A percentile compares a stretch with the other conserved stretches of the same genome.
Evolutionary conservation across 352 stramenopile genomes (phyloP).

Genomic region (Pseudoperonospora humuli): DNA sequence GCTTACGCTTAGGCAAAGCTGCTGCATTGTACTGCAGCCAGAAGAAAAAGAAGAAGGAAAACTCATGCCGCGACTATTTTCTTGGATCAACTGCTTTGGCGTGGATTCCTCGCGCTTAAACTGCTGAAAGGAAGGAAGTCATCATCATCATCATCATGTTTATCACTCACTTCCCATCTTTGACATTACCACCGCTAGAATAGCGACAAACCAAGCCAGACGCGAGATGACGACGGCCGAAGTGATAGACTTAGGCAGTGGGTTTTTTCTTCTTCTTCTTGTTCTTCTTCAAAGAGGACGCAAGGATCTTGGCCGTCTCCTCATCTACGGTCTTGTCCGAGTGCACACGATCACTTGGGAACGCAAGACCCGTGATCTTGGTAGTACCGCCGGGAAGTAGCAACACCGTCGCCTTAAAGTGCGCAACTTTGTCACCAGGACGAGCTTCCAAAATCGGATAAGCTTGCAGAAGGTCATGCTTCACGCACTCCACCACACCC

Average conservation of each 20-base stretch:
- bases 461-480: constrained; percentile 94
- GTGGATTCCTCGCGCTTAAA: constrained; percentile 13
- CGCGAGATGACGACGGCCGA: background rate
- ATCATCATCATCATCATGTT: constrained; percentile 14
- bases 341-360: constrained; percentile 86
- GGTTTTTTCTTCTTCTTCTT: constrained; percentile 92
- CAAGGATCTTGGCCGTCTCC: constrained; percentile 86
- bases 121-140: constrained; percentile 18
- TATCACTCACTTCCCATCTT: background rate
- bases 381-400: constrained; percentile 93
- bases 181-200: too few relatives aligned
- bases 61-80: constrained; percentile 15
- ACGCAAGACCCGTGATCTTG: constrained; percentile 92
- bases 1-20: constrained; percentile 22
- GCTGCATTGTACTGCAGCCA: constrained; percentile 17
- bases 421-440: constrained; percentile 92
- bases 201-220: too few relatives aligned
- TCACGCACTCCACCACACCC: constrained; percentile 97
- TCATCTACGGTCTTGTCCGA: constrained; percentile 91
- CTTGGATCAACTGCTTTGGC: constrained; percentile 20
- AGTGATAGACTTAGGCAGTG: constrained; percentile 24
- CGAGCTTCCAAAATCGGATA: constrained; percentile 97
- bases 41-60: constrained; percentile 28
- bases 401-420: constrained; percentile 99
- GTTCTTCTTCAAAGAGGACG: constrained; percentile 90